Conservation (phyloP, 2,329 filamentous ascomycete genomes). For the Pyricularia sp. region DNA sequence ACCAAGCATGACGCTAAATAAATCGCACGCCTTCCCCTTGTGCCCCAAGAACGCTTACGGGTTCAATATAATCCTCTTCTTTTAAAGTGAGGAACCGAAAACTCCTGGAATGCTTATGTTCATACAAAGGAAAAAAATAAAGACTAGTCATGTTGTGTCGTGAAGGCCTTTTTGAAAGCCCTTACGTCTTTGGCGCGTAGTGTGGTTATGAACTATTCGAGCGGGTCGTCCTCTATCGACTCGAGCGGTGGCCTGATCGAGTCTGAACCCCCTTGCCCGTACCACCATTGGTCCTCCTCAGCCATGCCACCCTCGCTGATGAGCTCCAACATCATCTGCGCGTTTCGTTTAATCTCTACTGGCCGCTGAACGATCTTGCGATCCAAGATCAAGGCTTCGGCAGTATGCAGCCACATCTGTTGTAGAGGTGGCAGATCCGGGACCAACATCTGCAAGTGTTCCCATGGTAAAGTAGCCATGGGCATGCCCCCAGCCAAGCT, state of each 20-base stretch:
- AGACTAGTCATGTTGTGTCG: background rate
- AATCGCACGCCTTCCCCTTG: background rate
- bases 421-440: conserved; percentile 48
- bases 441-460: conserved; percentile 41
- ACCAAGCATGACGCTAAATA: background rate
- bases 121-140: background rate
- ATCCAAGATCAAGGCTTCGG: conserved; percentile 52
- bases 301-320: conserved; percentile 51
- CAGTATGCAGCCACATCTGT: conserved; percentile 53
- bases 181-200: background rate
- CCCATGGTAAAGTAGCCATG: conserved; percentile 43
- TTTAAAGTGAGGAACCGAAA: background rate
- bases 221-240: conserved; percentile 41
- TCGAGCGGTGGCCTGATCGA: conserved; percentile 43
- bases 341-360: conserved; percentile 54
- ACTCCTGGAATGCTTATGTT: background rate
- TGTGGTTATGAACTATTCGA: conserved; percentile 19
- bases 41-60: background rate
- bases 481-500: conserved; percentile 53
- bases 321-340: conserved; percentile 52
- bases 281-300: conserved; percentile 55
- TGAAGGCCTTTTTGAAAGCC: background rate
- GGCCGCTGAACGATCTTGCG: conserved; percentile 47
- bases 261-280: conserved; percentile 42
- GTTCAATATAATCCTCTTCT: background rate